Percentiles rank a stretch among this genome's conserved stretches.
Conservation (phyloP, 768 basidiomycete genomes). For the Coprinopsis sp. region DNA sequence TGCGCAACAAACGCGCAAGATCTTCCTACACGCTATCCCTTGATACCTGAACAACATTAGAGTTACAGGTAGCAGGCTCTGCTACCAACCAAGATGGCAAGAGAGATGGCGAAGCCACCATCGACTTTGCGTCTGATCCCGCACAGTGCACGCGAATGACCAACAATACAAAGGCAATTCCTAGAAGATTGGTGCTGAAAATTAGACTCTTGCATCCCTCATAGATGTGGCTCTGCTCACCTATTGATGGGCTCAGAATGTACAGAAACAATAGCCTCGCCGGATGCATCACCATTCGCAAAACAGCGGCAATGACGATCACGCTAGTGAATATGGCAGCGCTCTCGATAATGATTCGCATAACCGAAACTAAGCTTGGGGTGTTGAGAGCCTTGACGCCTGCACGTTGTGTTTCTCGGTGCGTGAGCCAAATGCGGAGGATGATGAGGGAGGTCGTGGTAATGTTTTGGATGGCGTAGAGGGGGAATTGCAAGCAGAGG, state of each 20-base stretch:
- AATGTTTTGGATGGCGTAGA: constrained; percentile 2
- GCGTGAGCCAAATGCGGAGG: not conserved
- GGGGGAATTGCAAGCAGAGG: not conserved
- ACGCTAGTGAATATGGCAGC: constrained; percentile 2
- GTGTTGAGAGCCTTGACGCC: not conserved
- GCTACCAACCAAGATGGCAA: too few species aligned
- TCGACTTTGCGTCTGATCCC: too few species aligned
- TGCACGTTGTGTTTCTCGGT: not conserved
- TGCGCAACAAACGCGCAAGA: too few species aligned
- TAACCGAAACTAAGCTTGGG: not conserved
- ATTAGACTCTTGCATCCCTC: not conserved
- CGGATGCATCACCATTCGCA: not conserved
- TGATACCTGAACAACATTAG: too few species aligned
- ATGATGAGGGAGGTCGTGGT: constrained; percentile 1
- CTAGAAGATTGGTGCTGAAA: too few species aligned
- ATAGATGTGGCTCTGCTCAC: not conserved
- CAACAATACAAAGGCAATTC: not conserved
- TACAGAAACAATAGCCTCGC: not conserved
- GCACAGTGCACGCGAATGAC: not conserved
- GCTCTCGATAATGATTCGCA: constrained; percentile 6
- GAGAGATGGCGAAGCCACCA: too few species aligned
- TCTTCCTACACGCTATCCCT: too few species aligned
- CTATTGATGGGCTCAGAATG: not conserved
- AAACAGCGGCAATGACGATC: constrained; percentile 3
- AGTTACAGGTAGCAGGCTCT: too few species aligned